Evolutionary conservation across 1,284 basidiomycete genomes (phyloP), one percentile per base, ranked within the genome.

Genomic region (Cryptococcus jaspeensis): DNA sequence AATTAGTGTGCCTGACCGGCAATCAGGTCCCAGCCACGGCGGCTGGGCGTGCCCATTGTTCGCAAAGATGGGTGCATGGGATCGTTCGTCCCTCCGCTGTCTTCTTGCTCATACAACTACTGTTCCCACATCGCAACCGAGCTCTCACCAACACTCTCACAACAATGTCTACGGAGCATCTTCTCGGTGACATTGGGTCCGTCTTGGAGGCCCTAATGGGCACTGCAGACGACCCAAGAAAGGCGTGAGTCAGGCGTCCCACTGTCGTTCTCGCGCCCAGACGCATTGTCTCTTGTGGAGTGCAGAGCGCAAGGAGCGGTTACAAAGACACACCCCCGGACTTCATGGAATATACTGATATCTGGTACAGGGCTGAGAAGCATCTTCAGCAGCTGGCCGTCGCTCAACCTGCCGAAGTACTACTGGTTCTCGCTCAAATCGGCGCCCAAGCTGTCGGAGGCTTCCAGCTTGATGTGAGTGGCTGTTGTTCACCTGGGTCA

Each of bases 391-490:
- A 56, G 16, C 56, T 73, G 3, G 61, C 65, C 3, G 53, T 65
- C 13, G 53, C 62, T 37, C 58, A 63, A n/a, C 66, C 74, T 1
- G 71, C 58, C 0, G 65, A 70, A 12, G 53, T 70, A 5, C 58
- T 76, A 6, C 56, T 76, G 1, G 49, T 75, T 1, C 67, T 76
- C 2, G 67, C 71, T 22, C 74, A 76, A 54, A 67, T 76, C 39
- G 74, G 74, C 13, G 70, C 72, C 2, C 67, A 63, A 46, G 73
- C 69, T 15, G 74, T 76, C 0, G 74, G 74, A 13, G 74, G 74
- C 4, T 76, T 72, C 53, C 74, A 74, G 50, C 56, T 71, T 0
- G 74, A 76, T 41, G 74, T 75, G 56, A 59, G 71, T 58, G 1
- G 15, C 22, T 8, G 38, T 16, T 37, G 16, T 48, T 37, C 20